Base-by-base conservation (phyloP, 257 asterid genomes). In the Gynochthodes officinalis region DNA sequence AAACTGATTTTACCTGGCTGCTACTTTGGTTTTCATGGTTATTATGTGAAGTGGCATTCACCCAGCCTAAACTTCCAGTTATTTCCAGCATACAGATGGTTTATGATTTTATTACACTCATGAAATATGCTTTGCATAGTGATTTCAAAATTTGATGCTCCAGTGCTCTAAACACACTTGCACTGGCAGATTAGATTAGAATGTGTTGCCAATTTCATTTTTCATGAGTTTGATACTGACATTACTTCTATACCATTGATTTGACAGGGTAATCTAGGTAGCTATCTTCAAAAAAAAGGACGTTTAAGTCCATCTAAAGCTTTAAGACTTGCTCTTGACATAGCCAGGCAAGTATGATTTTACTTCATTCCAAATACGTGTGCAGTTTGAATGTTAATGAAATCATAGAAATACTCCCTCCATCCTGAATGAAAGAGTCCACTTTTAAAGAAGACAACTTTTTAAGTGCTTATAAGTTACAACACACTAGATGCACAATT, bases 291-390 rank as follows among this genome's bases (percentile, higher is more conserved):
- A 37, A 90, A 90, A 75, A 95, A 92, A 78, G 97, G 99, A 73
- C 96, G 97, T 59, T 61, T 92, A 44, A 86, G 94, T 82, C 91
- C 94, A 72, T 95, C 98, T 32, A 95, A 92, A 79, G 89, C 95
- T 40, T 76, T 95, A 75, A 86, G 97, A 86, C 88, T 86, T 67
- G 89, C 97, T 21, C 89, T 90, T 73, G 99, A 95, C 76, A 89
- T 95, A 69, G 96, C 99, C 75, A 91, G 98, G 98, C 89, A 84
- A 76, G 81, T 77, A 48, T 46, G 18, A 46, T 48, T 73, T 57
- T 30, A 61, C 66, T 67, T 33, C 35, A 68, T 18, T 21, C 7
- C 63, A 33, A n/a, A 62, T 46, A 54, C 44, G 1, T 33, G 52
- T 32, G 25, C 16, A 32, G 13, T 63, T n/a, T 35, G 25, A 5